Base-by-base conservation (phyloP, 2,329 filamentous ascomycete species). In the Fusarium armeniacum region DNA sequence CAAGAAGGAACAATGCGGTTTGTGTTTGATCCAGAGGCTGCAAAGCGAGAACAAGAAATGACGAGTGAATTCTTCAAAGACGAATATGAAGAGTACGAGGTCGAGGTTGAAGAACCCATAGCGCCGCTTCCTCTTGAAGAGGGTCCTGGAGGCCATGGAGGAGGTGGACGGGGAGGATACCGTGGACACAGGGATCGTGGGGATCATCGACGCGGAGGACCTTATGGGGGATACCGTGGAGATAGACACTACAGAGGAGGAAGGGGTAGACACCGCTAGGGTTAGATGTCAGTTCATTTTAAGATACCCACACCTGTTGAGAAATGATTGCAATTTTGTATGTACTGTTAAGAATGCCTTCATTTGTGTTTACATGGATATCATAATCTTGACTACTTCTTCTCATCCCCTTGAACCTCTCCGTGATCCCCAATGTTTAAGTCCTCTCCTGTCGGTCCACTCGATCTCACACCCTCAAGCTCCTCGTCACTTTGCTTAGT, bases 1-100 rank as follows among this genome's bases (percentile, higher is more conserved):
- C 78, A 86, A 73, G 91, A 93, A 24, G 92, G 92, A 9, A 97
- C 95, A 0, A 89, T 97, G 70, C 88, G 96, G 9, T 98, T 97
- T 78, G 93, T 98, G 80, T 90, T 98, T 50, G 92, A 97, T 69
- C 88, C 90, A 0, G 90, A 91, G 57, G 87, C 91, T 51, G 94
- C 94, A 3, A 86, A 87, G 47, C 84, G 85, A 18, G 96, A 99
- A 80, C 87, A 89, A 72, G 85, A 86, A 15, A 84, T 86, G 15
- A 91, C 94, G 3, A 85, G 85, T 6, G 84, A 86, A 51, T 94
- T 90, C 78, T 93, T 91, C 76, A 88, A 87, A 43, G 87, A 91
- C 44, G 91, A 93, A 75, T 93, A 88, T 73, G 92, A 94, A 70
- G 91, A 94, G 76, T 90, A 91, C 73, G 90, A 92, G 76, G 83